Conservation (phyloP, 768 basidiomycete genomes). For the Zangia roseola region DNA sequence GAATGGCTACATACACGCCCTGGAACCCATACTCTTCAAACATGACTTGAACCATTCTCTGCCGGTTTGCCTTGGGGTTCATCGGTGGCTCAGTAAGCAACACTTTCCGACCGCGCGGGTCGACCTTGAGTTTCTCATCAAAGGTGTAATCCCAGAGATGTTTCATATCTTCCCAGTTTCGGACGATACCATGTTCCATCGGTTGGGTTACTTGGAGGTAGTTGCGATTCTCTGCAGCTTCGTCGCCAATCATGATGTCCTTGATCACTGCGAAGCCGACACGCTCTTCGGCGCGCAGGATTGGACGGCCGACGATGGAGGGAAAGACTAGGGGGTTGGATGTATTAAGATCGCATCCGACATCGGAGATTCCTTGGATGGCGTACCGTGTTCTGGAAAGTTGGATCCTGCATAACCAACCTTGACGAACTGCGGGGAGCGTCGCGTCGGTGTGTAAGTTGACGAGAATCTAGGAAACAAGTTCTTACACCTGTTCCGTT, state of each 20-base stretch:
- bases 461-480: slow-evolving; percentile 1
- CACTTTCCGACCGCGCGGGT: slow-evolving; percentile 84
- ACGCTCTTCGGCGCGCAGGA: slow-evolving; percentile 95
- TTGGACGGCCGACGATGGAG: slow-evolving; percentile 94
- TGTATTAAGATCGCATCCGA: neutral
- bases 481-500: slow-evolving; percentile 82
- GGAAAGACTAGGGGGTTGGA: slow-evolving; percentile 69
- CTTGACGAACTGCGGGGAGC: slow-evolving; percentile 75
- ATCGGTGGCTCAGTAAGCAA: slow-evolving; percentile 97
- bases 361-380: neutral
- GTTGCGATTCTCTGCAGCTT: slow-evolving; percentile 90
- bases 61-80: slow-evolving; percentile 93
- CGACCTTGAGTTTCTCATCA: slow-evolving; percentile 88
- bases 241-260: slow-evolving; percentile 98
- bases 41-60: slow-evolving; percentile 97
- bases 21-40: slow-evolving; percentile 98
- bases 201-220: slow-evolving; percentile 97
- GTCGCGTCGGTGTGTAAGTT: neutral
- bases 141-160: slow-evolving; percentile 99
- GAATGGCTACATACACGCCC: slow-evolving; percentile 96
- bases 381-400: slow-evolving; percentile 88
- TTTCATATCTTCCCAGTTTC: slow-evolving; percentile 99
- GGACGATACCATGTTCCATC: slow-evolving; percentile 98
- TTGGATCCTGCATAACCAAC: slow-evolving; percentile 91
- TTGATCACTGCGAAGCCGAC: slow-evolving; percentile 84